Conservation (phyloP, 2,329 filamentous ascomycete species). For the Calcarisporium arbuscula region DNA sequence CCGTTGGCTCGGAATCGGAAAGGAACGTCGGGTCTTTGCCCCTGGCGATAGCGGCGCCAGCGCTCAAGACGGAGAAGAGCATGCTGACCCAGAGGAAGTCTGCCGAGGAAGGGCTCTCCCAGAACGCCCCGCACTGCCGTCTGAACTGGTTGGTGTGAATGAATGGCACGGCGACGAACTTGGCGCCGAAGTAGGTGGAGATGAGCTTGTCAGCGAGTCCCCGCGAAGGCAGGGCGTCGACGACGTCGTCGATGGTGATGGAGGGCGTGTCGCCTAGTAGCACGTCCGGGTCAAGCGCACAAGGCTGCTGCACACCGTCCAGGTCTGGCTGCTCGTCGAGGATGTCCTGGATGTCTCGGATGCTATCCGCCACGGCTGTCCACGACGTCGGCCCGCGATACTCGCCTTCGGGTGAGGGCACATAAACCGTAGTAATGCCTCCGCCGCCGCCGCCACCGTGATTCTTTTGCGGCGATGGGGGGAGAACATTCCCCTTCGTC, state of each 20-base stretch:
- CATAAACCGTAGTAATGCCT: slow-evolving; percentile 2
- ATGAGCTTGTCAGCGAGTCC: slow-evolving; percentile 30
- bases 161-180: slow-evolving; percentile 30
- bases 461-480: neutral
- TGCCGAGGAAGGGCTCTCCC: slow-evolving; percentile 30
- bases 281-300: slow-evolving; percentile 21
- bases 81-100: slow-evolving; percentile 45
- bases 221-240: slow-evolving; percentile 27
- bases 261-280: slow-evolving; percentile 21
- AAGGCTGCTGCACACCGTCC: slow-evolving; percentile 9
- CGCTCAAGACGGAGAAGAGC: slow-evolving; percentile 40
- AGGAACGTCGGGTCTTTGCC: slow-evolving; percentile 19
- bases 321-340: slow-evolving; percentile 18
- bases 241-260: slow-evolving; percentile 24
- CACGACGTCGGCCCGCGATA: slow-evolving; percentile 35
- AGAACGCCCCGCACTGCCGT: slow-evolving; percentile 42
- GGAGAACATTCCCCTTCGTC: slow-evolving; percentile 3
- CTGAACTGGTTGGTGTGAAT: slow-evolving; percentile 39
- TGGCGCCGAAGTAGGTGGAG: slow-evolving; percentile 30
- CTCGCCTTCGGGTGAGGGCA: slow-evolving; percentile 6
- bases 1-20: slow-evolving; percentile 18
- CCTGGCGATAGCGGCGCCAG: slow-evolving; percentile 30
- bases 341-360: slow-evolving; percentile 33
- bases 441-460: slow-evolving; percentile 1
- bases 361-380: slow-evolving; percentile 34